Percentiles rank a stretch among this genome's conserved stretches.
These are phyloP conservation scores for Paracamarosporium sp. DNA, from an alignment of 2,329 filamentous ascomycete species.

Conservation along the genomic window DNA sequence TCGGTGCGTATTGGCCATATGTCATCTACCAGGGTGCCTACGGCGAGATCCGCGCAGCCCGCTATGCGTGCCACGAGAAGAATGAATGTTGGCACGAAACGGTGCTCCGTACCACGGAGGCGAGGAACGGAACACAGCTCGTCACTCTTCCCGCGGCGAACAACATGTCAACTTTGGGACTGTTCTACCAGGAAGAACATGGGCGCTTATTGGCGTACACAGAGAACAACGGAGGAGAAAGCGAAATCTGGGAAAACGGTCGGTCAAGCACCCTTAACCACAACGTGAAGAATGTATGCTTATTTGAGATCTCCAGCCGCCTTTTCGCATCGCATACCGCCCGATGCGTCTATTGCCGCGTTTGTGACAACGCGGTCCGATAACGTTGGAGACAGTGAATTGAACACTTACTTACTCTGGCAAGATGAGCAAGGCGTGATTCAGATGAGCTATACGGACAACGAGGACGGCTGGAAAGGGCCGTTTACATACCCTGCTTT, in stretches of 20 bases:
- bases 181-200: slow-evolving; percentile 23
- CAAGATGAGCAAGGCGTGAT: slow-evolving; percentile 19
- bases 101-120: slow-evolving; percentile 16
- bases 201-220: slow-evolving; percentile 15
- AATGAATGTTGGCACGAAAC: slow-evolving; percentile 22
- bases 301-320: slow-evolving; percentile 16
- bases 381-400: neutral
- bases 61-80: slow-evolving; percentile 19
- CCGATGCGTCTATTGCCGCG: slow-evolving; percentile 17
- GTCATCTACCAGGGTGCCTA: slow-evolving; percentile 21
- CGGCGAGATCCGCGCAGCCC: slow-evolving; percentile 17
- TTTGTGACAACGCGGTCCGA: slow-evolving; percentile 19
- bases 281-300: neutral
- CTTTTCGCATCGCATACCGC: slow-evolving; percentile 18
- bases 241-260: slow-evolving; percentile 18
- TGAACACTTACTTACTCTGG: slow-evolving; percentile 24
- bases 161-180: slow-evolving; percentile 14
- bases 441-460: slow-evolving; percentile 23
- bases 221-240: slow-evolving; percentile 8
- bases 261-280: neutral
- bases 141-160: slow-evolving; percentile 13
- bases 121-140: slow-evolving; percentile 22
- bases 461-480: slow-evolving; percentile 21
- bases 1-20: slow-evolving; percentile 24
- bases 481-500: slow-evolving; percentile 19